Evolutionary conservation across 2,329 filamentous ascomycete genomes (phyloP).

Genomic region (Helminthosporium solani): DNA sequence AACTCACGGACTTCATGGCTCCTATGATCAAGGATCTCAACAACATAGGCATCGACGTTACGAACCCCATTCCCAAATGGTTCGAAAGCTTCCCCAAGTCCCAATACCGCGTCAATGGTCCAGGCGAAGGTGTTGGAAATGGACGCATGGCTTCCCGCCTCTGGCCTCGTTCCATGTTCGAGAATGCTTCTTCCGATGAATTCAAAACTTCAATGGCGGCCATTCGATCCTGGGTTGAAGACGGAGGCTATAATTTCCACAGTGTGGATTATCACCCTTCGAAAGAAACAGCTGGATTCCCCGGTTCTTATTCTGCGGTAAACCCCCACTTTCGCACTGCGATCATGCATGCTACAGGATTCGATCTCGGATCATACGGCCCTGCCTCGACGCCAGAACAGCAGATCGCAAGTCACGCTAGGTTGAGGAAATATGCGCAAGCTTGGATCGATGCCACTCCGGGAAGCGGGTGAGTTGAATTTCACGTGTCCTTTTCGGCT

Average conservation of each 20-base stretch:
- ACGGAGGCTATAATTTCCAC: conserved; percentile 29
- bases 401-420: conserved; percentile 22
- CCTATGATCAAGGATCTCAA: conserved; percentile 24
- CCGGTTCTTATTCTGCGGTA: conserved; percentile 22
- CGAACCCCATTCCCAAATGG: conserved; percentile 17
- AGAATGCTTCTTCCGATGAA: conserved; percentile 13
- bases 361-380: conserved; percentile 21
- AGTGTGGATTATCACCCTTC: conserved; percentile 31
- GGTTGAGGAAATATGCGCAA: conserved; percentile 24
- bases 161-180: conserved; percentile 33
- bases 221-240: conserved; percentile 27
- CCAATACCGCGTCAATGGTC: conserved; percentile 18
- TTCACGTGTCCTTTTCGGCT: no score
- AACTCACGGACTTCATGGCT: conserved; percentile 19
- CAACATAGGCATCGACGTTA: conserved; percentile 17
- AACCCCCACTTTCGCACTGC: conserved; percentile 24
- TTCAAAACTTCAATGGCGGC: conserved; percentile 21
- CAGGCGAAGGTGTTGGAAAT: conserved; percentile 17
- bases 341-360: conserved; percentile 31
- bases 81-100: conserved; percentile 22
- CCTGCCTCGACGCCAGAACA: conserved; percentile 18
- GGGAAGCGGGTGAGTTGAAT: conserved; percentile 23
- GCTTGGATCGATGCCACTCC: conserved; percentile 27
- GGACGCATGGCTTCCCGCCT: conserved; percentile 31
- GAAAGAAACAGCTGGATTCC: conserved; percentile 24